These are phyloP conservation scores for Akanthomyces lecanii DNA, from an alignment of 2,329 filamentous ascomycete genomes.

Conservation along the genomic window DNA sequence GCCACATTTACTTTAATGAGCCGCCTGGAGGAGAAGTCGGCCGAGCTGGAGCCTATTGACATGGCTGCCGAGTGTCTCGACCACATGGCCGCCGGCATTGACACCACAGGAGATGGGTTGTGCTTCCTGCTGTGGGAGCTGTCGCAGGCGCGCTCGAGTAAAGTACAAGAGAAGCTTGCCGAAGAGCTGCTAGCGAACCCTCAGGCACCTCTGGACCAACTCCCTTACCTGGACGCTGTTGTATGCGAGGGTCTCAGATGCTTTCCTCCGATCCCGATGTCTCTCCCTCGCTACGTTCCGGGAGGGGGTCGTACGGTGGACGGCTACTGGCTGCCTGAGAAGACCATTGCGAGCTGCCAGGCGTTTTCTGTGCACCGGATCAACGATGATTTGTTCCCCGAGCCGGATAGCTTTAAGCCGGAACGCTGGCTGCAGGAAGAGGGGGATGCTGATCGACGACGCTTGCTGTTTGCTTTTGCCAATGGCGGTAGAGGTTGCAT, in stretches of 20 bases:
- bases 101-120: conserved; percentile 65
- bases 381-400: conserved; percentile 65
- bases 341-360: conserved; percentile 57
- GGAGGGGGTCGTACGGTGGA: conserved; percentile 51
- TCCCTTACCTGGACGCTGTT: conserved; percentile 59
- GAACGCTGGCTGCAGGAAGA: conserved; percentile 75
- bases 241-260: conserved; percentile 59
- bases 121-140: conserved; percentile 70
- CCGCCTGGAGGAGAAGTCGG: conserved; percentile 50
- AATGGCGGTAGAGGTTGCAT: conserved; percentile 62
- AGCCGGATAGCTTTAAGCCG: conserved; percentile 73
- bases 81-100: conserved; percentile 68
- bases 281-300: conserved; percentile 58
- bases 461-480: conserved; percentile 62
- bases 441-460: conserved; percentile 66
- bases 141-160: conserved; percentile 52
- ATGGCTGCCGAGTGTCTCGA: conserved; percentile 66
- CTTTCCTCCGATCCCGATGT: conserved; percentile 64
- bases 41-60: conserved; percentile 46
- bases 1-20: conserved; percentile 55
- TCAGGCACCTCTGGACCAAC: conserved; percentile 40
- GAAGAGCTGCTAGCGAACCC: conserved; percentile 46
- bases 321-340: conserved; percentile 48
- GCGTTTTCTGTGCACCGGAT: conserved; percentile 57
- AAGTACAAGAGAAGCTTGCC: conserved; percentile 49